phyloP scores from a whole-genome alignment of 176 grass and related monocot genomes.

The Ananas comosus region DNA sequence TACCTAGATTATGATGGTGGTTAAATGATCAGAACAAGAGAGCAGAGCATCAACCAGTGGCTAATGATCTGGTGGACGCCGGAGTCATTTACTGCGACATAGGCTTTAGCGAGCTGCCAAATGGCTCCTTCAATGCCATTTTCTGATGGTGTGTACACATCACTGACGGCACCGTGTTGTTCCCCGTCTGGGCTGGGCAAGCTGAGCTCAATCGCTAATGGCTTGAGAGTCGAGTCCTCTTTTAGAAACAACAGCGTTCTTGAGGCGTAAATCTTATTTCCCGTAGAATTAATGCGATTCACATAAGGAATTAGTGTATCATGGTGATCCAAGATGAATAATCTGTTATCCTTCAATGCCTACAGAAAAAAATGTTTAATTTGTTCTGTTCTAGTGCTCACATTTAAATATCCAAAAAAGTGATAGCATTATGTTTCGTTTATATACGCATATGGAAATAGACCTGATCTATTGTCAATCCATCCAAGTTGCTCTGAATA shows the following conservation, averaged over 20 bases:
- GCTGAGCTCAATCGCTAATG: conserved; percentile 83
- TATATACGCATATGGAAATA: neutral
- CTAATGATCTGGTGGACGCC: conserved; percentile 76
- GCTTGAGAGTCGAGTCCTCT: conserved; percentile 40
- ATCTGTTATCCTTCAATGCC: conserved; percentile 42
- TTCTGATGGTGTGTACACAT: conserved; percentile 54
- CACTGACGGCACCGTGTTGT: conserved; percentile 35
- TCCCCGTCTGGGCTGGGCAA: conserved; percentile 24
- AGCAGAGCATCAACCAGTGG: conserved; percentile 51
- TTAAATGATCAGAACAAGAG: neutral
- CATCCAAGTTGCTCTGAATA: conserved; percentile 54
- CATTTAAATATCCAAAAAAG: too few relatives aligned
- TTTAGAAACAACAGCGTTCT: conserved; percentile 63
- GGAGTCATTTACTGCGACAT: conserved; percentile 74
- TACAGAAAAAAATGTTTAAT: neutral
- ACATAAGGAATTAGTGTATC: conserved; percentile 79
- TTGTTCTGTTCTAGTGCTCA: too few relatives aligned
- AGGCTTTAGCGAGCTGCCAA: conserved; percentile 91
- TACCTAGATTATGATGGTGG: neutral
- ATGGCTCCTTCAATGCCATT: conserved; percentile 37
- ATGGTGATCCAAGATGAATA: conserved; percentile 89
- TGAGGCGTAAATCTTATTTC: conserved; percentile 72
- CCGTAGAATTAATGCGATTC: conserved; percentile 44
- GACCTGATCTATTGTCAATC: conserved; percentile 41
- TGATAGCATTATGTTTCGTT: too few relatives aligned